Percentiles rank a stretch among this genome's conserved stretches.
Conservation (phyloP, 1,284 basidiomycete genomes). For the Xerocomus minutiporus region DNA sequence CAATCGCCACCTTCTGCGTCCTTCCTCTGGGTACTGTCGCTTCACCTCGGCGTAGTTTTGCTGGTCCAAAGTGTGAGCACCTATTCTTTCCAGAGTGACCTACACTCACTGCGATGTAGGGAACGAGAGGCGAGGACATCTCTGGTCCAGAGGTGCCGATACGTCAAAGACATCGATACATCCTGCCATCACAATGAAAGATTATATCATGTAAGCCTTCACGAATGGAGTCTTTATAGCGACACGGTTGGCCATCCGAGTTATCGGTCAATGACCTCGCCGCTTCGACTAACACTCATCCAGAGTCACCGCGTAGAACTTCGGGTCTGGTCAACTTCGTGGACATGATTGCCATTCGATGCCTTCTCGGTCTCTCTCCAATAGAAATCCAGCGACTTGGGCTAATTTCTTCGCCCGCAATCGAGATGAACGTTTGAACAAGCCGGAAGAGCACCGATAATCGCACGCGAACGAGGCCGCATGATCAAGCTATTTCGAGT, state of each 20-base stretch:
- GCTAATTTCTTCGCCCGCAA: too few species aligned
- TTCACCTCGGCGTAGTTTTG: slow-evolving; percentile 37
- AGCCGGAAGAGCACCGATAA: neutral
- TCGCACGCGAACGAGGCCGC: neutral
- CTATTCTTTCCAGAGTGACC: neutral
- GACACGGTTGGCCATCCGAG: too few species aligned
- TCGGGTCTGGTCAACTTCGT: neutral
- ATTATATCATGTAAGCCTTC: neutral
- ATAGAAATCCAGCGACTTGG: too few species aligned
- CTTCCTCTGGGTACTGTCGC: slow-evolving; percentile 34
- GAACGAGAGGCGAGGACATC: slow-evolving; percentile 22
- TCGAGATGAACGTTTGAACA: neutral
- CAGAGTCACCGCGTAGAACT: neutral
- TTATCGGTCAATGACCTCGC: too few species aligned
- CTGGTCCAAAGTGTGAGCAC: slow-evolving; percentile 24
- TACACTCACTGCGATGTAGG: slow-evolving; percentile 20
- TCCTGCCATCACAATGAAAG: neutral
- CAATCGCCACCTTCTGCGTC: slow-evolving; percentile 39
- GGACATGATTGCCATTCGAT: neutral
- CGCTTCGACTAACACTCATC: neutral
- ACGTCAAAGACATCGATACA: neutral
- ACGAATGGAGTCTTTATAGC: too few species aligned
- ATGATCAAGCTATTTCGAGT: neutral
- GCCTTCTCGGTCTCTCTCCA: too few species aligned
- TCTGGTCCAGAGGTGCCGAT: neutral